Evolutionary conservation across 306 rosid species (phyloP), one percentile per base, ranked within the genome.

Genomic region (Spatholobus suberectus): DNA sequence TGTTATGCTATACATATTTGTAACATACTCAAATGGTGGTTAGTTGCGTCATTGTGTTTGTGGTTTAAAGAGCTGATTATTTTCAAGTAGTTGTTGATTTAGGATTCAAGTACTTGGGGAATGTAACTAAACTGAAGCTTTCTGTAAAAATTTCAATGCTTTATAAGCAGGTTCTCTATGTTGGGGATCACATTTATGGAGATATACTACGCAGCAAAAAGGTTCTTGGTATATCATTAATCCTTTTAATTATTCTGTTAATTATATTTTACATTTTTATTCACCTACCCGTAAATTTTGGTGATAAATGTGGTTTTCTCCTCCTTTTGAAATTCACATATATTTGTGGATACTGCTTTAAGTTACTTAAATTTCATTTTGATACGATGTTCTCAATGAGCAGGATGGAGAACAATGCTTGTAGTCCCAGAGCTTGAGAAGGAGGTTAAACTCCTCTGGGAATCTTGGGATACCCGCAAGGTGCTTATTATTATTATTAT

Each of bases 371-470:
- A 58, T 63, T 58, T 81, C 73, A 79, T 44, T 76, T 26, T 79
- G 77, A 58, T 70, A 32, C 8, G 47, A 44, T 73, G 75, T 63
- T 49, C 40, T 75, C 29, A 44, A 73, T 54, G 91, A 47, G 83
- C 86, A 96, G 99, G 98, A 59, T 96, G 99, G 99, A 92, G 99
- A 80, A 96, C 99, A 87, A 96, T 96, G 98, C 99, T 96, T 80
- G 99, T 96, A 52, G 86, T 96, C 80, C 99, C 99, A 52, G 99
- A 96, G 89, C 97, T 96, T 41, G 93, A 94, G 87, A 89, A 89
- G 88, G 99, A 96, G 88, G 95, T 94, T 84, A 86, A 89, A 82
- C 97, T 94, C 74, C 98, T 94, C 40, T 94, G 93, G 92, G 89
- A 91, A 77, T 85, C 88, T 74, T 87, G 97, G 83, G 89, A 92